phyloP scores from a whole-genome alignment of 2,329 filamentous ascomycete genomes.

The Knoxdaviesia proteae region DNA sequence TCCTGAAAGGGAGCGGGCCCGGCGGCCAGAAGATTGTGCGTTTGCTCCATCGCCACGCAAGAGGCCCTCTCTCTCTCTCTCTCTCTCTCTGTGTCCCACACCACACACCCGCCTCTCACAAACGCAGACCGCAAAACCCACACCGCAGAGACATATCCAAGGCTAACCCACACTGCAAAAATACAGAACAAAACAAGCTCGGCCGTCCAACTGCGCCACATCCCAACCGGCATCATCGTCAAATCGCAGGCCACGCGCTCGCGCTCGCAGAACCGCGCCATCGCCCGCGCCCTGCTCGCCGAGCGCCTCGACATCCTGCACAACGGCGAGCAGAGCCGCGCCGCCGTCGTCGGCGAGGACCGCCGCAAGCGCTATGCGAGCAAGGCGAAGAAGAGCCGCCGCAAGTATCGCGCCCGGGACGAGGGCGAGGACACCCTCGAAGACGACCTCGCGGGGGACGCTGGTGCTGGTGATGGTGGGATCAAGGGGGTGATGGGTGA shows the following conservation, averaged over 20 bases:
- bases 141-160: constrained; percentile 2
- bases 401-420: constrained; percentile 51
- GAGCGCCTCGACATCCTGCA: constrained; percentile 51
- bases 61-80: neutral
- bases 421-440: constrained; percentile 18
- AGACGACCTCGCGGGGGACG: constrained; percentile 4
- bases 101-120: neutral
- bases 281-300: constrained; percentile 58
- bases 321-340: constrained; percentile 50
- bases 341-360: constrained; percentile 38
- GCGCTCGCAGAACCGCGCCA: constrained; percentile 67
- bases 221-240: constrained; percentile 76
- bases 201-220: constrained; percentile 78
- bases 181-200: constrained; percentile 82
- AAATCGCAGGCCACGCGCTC: constrained; percentile 88
- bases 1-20: constrained; percentile 78
- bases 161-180: constrained; percentile 1
- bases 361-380: constrained; percentile 54
- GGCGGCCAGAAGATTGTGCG: constrained; percentile 85
- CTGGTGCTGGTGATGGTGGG: neutral
- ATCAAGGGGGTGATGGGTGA: too few relatives aligned
- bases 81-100: neutral
- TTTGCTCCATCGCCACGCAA: constrained; percentile 1
- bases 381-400: constrained; percentile 57
- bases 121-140: neutral